phyloP scores from a whole-genome alignment of 2,329 filamentous ascomycete species.

The Calycina marina region DNA sequence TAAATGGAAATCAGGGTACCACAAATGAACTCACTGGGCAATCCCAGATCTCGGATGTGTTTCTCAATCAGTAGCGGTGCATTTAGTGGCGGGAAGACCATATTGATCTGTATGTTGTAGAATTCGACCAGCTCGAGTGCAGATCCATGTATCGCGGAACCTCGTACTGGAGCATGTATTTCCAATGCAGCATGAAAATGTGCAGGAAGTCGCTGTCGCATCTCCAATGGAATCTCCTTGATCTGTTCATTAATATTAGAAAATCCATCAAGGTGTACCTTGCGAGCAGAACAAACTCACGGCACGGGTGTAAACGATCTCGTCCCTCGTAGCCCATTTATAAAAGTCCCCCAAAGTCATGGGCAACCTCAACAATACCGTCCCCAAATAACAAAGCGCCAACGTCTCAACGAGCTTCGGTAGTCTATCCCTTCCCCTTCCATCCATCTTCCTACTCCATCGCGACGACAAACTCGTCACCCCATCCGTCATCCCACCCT shows the following conservation, averaged over 20 bases:
- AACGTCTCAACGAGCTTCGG: slow-evolving; percentile 64
- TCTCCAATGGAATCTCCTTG: slow-evolving; percentile 43
- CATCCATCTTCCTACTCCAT: slow-evolving; percentile 20
- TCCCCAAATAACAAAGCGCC: slow-evolving; percentile 66
- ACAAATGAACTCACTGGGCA: slow-evolving; percentile 47
- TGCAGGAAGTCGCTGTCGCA: slow-evolving; percentile 48
- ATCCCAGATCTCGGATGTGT: slow-evolving; percentile 53
- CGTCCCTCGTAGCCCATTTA: slow-evolving; percentile 49
- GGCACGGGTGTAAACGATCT: slow-evolving; percentile 58
- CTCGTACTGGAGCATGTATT: slow-evolving; percentile 29
- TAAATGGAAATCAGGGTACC: not conserved
- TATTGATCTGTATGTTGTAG: slow-evolving; percentile 52
- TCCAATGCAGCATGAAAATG: slow-evolving; percentile 46
- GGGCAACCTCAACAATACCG: slow-evolving; percentile 60
- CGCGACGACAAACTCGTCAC: slow-evolving; percentile 32
- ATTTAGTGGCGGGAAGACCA: slow-evolving; percentile 63
- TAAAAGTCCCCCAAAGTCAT: slow-evolving; percentile 60
- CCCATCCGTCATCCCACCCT: slow-evolving; percentile 20
- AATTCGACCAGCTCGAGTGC: slow-evolving; percentile 47
- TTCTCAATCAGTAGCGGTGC: slow-evolving; percentile 51
- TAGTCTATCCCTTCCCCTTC: slow-evolving; percentile 22
- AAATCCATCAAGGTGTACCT: not conserved
- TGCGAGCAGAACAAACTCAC: slow-evolving; percentile 26
- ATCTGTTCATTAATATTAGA: slow-evolving; percentile 27
- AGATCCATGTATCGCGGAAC: slow-evolving; percentile 47